Evolutionary conservation across 108 stramenopile genomes (phyloP).

Genomic region (Nitzschia sp.): DNA sequence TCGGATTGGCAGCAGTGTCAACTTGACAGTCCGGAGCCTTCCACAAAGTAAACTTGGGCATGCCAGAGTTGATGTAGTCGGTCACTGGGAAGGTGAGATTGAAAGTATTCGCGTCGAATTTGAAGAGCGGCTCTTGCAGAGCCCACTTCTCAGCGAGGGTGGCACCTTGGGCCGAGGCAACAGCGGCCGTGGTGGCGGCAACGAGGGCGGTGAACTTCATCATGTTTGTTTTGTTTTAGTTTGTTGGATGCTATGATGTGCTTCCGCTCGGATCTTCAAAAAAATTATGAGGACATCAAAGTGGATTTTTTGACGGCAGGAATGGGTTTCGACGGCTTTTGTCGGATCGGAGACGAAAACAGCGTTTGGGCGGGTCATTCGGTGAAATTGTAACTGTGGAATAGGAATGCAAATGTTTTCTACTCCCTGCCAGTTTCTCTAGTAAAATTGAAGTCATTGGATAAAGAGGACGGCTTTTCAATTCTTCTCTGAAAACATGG

Average conservation of each 20-base stretch:
- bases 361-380: neutral
- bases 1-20: too few species aligned
- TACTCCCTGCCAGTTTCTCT: too few species aligned
- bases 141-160: slow-evolving; percentile 3
- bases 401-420: neutral
- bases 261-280: neutral
- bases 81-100: slow-evolving; percentile 2
- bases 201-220: neutral
- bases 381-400: neutral
- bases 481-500: neutral
- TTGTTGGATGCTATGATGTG: neutral
- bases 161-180: neutral
- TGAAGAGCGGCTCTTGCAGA: neutral
- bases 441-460: too few species aligned
- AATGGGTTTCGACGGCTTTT: neutral
- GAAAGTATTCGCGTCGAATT: neutral
- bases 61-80: neutral
- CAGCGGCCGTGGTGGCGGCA: neutral
- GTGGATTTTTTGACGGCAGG: neutral
- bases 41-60: neutral
- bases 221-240: neutral
- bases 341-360: neutral
- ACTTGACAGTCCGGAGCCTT: neutral
- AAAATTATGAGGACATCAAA: neutral
- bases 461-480: neutral